Base-by-base conservation (phyloP, 2,329 filamentous ascomycete genomes). In the Colletotrichum kahawae region DNA sequence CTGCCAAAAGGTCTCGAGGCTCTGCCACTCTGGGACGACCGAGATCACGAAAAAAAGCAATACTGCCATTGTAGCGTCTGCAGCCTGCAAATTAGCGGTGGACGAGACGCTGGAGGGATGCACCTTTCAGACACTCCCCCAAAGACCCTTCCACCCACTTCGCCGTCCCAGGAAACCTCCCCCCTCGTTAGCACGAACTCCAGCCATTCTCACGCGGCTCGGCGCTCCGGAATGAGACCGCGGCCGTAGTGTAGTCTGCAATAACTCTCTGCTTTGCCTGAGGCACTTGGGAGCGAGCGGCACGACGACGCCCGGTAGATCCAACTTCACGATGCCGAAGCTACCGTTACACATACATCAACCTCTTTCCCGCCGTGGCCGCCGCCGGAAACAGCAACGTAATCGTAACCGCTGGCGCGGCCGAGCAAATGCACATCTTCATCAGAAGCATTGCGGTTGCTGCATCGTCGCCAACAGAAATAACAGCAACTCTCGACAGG, bases 51-150 rank as follows among this genome's bases (percentile, higher is more conserved):
- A 18, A 59, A 70, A 71, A 71, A 71, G 62, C 62, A 71, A 75
- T 21, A 54, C 67, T 62, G 31, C 27, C 43, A 57, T 59, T 62
- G 56, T 66, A 70, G 24, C 60, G 59, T 43, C 67, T 43, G 34
- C 56, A 36, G 67, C 68, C 56, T 60, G 38, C 69, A 71, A 71
- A 71, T 75, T 67, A 67, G 68, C 68, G 68, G 72, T 60, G 72
- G 68, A n/a, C 62, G 62, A 60, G 16, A 48, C 18, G 27, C 57
- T 56, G 62, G 24, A 63, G 68, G 72, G 72, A 65, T 67, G 12
- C 48, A 62, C 68, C 62, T 63, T 75, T 62, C 67, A 71, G 31
- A 51, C 69, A 48, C 27, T n/a, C 36, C 6, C 10, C 21, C 48
- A 33, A 67, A 51, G 60, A 65, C 62, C 71, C 72, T 66, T 57